Evolutionary conservation across 768 basidiomycete genomes (phyloP).

Genomic region (Lanmaoa rubissima): DNA sequence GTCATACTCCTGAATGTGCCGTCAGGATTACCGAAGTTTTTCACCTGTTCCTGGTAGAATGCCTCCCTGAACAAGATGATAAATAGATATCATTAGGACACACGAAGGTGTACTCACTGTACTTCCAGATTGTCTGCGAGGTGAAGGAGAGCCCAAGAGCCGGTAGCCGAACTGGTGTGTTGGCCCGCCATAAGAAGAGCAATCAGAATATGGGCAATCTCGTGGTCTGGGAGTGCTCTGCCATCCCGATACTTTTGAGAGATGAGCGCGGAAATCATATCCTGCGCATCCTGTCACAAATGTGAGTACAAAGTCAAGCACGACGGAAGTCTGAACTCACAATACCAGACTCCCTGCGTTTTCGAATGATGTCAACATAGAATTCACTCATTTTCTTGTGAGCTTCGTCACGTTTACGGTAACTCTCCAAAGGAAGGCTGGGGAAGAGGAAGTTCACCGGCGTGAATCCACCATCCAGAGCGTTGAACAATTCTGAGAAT

Average conservation of each 20-base stretch:
- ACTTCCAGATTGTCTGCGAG: constrained; percentile 73
- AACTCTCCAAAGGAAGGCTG: constrained; percentile 86
- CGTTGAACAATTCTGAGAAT: constrained; percentile 82
- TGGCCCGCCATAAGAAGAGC: constrained; percentile 99
- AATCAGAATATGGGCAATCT: constrained; percentile 98
- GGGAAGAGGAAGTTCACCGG: constrained; percentile 96
- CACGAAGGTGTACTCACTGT: constrained; percentile 49
- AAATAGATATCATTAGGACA: not conserved
- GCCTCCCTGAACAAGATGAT: constrained; percentile 53
- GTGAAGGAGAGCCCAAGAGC: constrained; percentile 88
- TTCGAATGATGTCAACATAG: constrained; percentile 82
- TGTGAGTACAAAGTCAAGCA: not conserved
- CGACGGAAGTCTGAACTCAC: constrained; percentile 27
- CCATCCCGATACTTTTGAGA: constrained; percentile 85
- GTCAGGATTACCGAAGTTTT: constrained; percentile 74
- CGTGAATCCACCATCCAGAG: constrained; percentile 94
- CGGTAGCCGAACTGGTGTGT: constrained; percentile 93
- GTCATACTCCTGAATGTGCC: constrained; percentile 78
- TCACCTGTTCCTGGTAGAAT: constrained; percentile 87
- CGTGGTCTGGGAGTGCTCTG: constrained; percentile 72
- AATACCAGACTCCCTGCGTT: constrained; percentile 53
- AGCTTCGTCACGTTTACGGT: constrained; percentile 83
- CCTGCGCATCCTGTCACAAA: constrained; percentile 61
- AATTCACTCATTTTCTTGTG: constrained; percentile 94
- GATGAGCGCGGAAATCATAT: constrained; percentile 90